A percentile compares a stretch with the other conserved stretches of the same genome.
Evolutionary conservation across 805 yeast species (phyloP).

Genomic region (Cyberlindnera americana): DNA sequence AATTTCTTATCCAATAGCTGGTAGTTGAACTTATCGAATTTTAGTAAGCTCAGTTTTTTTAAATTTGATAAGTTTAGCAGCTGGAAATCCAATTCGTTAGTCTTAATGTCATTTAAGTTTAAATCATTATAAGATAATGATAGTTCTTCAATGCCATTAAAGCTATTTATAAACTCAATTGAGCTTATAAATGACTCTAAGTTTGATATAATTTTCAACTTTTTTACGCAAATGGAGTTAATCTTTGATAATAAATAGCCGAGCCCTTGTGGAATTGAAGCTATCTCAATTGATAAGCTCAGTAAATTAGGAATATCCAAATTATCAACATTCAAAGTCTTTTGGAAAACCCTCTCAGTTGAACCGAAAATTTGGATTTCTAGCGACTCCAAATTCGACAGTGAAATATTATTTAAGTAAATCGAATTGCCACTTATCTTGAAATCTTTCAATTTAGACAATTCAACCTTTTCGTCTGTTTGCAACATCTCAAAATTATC

Average conservation of each 20-base stretch:
- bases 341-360: slow-evolving; percentile 14
- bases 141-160: neutral
- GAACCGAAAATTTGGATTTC: slow-evolving; percentile 21
- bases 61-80: slow-evolving; percentile 5
- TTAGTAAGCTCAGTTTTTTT: slow-evolving; percentile 5
- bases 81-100: slow-evolving; percentile 5
- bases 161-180: slow-evolving; percentile 8
- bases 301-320: slow-evolving; percentile 11
- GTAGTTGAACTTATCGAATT: slow-evolving; percentile 17
- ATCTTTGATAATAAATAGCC: slow-evolving; percentile 5
- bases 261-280: slow-evolving; percentile 12
- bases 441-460: slow-evolving; percentile 11
- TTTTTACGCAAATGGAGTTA: neutral
- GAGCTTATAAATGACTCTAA: slow-evolving; percentile 12
- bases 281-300: slow-evolving; percentile 7
- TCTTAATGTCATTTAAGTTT: slow-evolving; percentile 10
- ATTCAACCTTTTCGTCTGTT: neutral
- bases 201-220: slow-evolving; percentile 6
- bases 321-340: slow-evolving; percentile 15
- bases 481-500: slow-evolving; percentile 12
- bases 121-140: slow-evolving; percentile 12
- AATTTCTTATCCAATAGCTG: slow-evolving; percentile 7
- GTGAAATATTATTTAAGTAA: slow-evolving; percentile 5
- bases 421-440: slow-evolving; percentile 23
- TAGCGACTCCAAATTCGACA: slow-evolving; percentile 15